Evolutionary conservation across 495 filamentous ascomycete species (phyloP).

Genomic region (Lasiosphaeris hirsuta): DNA sequence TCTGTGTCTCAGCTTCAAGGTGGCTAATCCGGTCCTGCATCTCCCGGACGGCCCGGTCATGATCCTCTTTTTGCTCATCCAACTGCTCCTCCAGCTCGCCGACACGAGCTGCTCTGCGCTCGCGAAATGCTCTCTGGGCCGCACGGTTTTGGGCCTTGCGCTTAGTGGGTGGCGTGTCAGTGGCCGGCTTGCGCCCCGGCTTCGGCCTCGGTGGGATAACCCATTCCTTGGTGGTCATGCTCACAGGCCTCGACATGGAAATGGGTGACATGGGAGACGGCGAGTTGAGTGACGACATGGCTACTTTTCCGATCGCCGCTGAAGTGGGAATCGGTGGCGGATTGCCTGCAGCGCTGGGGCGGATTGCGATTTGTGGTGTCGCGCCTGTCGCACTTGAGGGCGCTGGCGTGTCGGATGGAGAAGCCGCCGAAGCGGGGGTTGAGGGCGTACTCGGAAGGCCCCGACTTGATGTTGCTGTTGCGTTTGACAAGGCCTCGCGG

Average conservation of each 20-base stretch:
- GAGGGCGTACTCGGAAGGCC: constrained; percentile 19
- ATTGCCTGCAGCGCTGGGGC: constrained; percentile 25
- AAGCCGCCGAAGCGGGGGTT: constrained; percentile 28
- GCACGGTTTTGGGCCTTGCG: constrained; percentile 90
- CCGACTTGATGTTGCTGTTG: constrained; percentile 16
- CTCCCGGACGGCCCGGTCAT: constrained; percentile 45
- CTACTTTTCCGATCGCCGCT: constrained; percentile 19
- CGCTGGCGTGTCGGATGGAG: constrained; percentile 20
- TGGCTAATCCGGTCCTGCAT: constrained; percentile 42
- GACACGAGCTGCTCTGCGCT: constrained; percentile 77
- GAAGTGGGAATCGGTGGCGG: constrained; percentile 13
- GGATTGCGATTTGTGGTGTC: constrained; percentile 27
- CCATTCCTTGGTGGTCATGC: constrained; percentile 79
- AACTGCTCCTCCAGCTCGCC: constrained; percentile 84
- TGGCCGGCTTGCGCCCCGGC: constrained; percentile 90
- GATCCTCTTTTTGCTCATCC: constrained; percentile 55
- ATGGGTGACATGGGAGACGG: constrained; percentile 15
- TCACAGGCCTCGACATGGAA: constrained; percentile 23
- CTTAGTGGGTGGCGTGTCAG: constrained; percentile 86
- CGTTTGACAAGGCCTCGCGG: constrained; percentile 8
- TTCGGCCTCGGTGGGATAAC: constrained; percentile 83
- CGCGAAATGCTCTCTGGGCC: constrained; percentile 90
- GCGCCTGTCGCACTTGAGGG: constrained; percentile 15
- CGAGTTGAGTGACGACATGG: constrained; percentile 26
- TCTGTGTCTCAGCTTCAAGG: constrained; percentile 45